Conservation (phyloP, 805 yeast species). For the Metschnikowia matae region DNA sequence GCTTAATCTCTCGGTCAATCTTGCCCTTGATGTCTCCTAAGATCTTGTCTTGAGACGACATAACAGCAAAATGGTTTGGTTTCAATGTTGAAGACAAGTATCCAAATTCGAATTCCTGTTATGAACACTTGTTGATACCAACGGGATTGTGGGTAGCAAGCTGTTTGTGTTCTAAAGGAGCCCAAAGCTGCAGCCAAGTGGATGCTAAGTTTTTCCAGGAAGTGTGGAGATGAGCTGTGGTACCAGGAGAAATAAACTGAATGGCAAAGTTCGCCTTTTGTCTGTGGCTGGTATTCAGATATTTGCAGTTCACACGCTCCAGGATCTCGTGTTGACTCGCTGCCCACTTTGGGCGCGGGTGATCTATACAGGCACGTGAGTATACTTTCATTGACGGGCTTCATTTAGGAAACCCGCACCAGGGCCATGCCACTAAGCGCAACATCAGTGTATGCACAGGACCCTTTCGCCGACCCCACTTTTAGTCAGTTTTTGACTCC, state of each 20-base stretch:
- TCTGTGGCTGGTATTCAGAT: not conserved
- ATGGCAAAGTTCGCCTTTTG: not conserved
- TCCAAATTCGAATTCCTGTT: not conserved
- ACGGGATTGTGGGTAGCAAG: not conserved
- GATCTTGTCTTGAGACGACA: constrained; percentile 26
- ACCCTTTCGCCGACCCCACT: too few species aligned
- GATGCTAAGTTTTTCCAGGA: not conserved
- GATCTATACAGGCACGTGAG: constrained; percentile 3
- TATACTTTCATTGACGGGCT: not conserved
- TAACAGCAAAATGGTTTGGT: not conserved
- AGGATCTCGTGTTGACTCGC: constrained; percentile 1
- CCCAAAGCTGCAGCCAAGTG: not conserved
- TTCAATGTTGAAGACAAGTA: not conserved
- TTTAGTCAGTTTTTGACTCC: not conserved
- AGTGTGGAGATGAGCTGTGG: not conserved
- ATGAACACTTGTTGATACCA: not conserved
- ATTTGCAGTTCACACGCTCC: constrained; percentile 1
- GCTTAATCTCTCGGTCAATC: constrained; percentile 83
- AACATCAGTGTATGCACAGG: not conserved
- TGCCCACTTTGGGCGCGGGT: constrained; percentile 5
- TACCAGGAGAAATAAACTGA: not conserved
- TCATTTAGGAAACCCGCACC: not conserved
- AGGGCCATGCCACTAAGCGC: not conserved
- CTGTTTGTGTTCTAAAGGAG: not conserved
- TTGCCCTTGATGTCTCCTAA: constrained; percentile 71